Conservation (phyloP, 352 stramenopile genomes). For the Phytopythium oedochilum region DNA sequence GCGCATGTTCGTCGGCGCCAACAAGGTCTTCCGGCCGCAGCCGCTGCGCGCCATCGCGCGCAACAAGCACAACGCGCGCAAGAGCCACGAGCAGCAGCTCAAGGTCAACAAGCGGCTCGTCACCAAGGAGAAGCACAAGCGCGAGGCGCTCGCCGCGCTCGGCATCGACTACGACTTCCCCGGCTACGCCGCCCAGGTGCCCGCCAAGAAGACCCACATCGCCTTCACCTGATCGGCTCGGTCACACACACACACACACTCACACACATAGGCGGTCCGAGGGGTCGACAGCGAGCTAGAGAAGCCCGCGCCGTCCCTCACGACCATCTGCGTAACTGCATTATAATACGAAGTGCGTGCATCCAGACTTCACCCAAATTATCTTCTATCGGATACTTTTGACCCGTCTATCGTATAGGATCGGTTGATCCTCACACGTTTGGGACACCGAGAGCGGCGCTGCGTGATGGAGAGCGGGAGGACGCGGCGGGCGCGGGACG, state of each 20-base stretch:
- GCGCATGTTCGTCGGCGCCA: slow-evolving; percentile 82
- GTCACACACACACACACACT: too few species aligned
- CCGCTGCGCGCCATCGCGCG: slow-evolving; percentile 64
- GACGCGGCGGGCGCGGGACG: too few species aligned
- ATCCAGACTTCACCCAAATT: too few species aligned
- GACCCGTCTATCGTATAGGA: too few species aligned
- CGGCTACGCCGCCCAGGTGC: slow-evolving; percentile 59
- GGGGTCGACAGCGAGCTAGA: too few species aligned
- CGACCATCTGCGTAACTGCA: too few species aligned
- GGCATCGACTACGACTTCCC: slow-evolving; percentile 87
- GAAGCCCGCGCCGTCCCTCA: too few species aligned
- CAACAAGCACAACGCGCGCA: slow-evolving; percentile 75
- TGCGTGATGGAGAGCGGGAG: neutral
- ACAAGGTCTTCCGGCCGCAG: slow-evolving; percentile 78
- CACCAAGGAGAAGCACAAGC: slow-evolving; percentile 73
- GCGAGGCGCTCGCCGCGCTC: slow-evolving; percentile 61
- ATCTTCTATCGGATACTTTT: too few species aligned
- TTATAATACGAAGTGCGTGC: too few species aligned
- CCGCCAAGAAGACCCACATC: slow-evolving; percentile 76
- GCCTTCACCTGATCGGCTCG: slow-evolving; percentile 38
- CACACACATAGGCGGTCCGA: too few species aligned
- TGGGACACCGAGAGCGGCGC: too few species aligned
- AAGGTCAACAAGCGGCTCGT: slow-evolving; percentile 69
- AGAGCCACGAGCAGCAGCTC: slow-evolving; percentile 71
- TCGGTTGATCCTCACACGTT: too few species aligned